Base-by-base conservation (phyloP, 2,329 filamentous ascomycete species). In the Phialemoniopsis sp. region DNA sequence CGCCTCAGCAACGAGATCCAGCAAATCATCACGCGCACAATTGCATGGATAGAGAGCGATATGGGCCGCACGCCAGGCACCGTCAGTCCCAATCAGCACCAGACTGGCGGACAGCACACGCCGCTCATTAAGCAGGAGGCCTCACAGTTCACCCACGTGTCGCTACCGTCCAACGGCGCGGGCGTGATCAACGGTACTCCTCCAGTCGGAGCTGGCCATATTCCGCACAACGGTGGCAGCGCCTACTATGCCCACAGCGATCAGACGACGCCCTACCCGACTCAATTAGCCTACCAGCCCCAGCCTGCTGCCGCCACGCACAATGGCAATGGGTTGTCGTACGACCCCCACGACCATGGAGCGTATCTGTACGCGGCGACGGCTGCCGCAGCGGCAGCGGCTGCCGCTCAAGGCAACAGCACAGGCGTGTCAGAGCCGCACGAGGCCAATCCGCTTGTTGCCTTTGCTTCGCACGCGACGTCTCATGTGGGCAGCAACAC, bases 31-130 rank as follows among this genome's bases (percentile, higher is more conserved):
- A 64, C 75, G 16, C 66, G 67, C 5, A 78, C 72, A 2, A 66
- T 78, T 28, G 53, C 57, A 13, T 72, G 68, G 63, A 78, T 79
- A 40, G 67, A 76, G 40, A 63, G 64, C 37, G 73, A 73, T 38
- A 72, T 73, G 62, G 48, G 53, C 31, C 57, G 58, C 10, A n/a
- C 13, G 14, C 34, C 31, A 64, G 62, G 33, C 49, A 59, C 10
- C 49, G 28, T 14, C 38, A 40, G 8, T 37, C 43, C 36, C 14
- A 34, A 34, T 4, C 45, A 42, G 21, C 31, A 5, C 26, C 34
- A 18, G 39, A 45, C 1, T 34, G 19, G 16, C n/a, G 21, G 10
- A 15, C 34, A 12, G 21, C 21, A 26, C 6, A 26, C 21, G 10
- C 21, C 21, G 6, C 21, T 6, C 6, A 26, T 26, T 10, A 26